A percentile compares a stretch with the other conserved stretches of the same genome.
Conservation (phyloP, 2,329 filamentous ascomycete species). For the Sphaerostilbella broomeana region DNA sequence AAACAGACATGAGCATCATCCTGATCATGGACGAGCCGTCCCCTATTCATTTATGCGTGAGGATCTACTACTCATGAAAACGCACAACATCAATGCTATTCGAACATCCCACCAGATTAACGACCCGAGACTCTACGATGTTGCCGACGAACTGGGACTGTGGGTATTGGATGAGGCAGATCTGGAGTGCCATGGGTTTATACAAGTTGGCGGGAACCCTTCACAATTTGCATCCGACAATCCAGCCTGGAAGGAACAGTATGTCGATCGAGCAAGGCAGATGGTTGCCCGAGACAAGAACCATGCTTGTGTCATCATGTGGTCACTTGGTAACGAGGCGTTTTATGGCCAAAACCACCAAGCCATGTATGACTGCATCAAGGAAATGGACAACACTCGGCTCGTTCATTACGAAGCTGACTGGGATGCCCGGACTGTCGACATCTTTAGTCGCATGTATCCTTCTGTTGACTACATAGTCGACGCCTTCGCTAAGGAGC, state of each 20-base stretch:
- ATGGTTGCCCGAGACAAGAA: conserved; percentile 55
- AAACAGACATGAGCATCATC: conserved; percentile 66
- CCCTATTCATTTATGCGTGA: conserved; percentile 53
- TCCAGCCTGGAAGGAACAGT: conserved; percentile 54
- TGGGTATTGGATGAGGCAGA: conserved; percentile 56
- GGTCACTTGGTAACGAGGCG: conserved; percentile 66
- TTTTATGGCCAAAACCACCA: conserved; percentile 63
- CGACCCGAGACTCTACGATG: conserved; percentile 52
- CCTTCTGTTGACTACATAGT: conserved; percentile 42
- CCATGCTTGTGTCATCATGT: conserved; percentile 60
- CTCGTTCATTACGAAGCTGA: conserved; percentile 63
- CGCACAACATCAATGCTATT: conserved; percentile 63
- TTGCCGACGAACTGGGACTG: conserved; percentile 57
- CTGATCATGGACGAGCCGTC: conserved; percentile 54
- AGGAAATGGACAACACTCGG: conserved; percentile 47
- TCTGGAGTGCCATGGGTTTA: conserved; percentile 48
- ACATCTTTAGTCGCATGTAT: conserved; percentile 64
- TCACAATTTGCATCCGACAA: conserved; percentile 50
- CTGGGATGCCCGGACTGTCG: conserved; percentile 47
- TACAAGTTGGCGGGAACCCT: conserved; percentile 26
- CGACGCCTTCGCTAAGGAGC: conserved; percentile 32
- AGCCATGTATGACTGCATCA: conserved; percentile 61
- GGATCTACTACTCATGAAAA: conserved; percentile 61
- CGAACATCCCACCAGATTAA: conserved; percentile 62
- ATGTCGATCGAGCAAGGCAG: conserved; percentile 59